These are phyloP conservation scores for Pythium myriotylum DNA, from an alignment of 352 stramenopile genomes.

Conservation along the genomic window DNA sequence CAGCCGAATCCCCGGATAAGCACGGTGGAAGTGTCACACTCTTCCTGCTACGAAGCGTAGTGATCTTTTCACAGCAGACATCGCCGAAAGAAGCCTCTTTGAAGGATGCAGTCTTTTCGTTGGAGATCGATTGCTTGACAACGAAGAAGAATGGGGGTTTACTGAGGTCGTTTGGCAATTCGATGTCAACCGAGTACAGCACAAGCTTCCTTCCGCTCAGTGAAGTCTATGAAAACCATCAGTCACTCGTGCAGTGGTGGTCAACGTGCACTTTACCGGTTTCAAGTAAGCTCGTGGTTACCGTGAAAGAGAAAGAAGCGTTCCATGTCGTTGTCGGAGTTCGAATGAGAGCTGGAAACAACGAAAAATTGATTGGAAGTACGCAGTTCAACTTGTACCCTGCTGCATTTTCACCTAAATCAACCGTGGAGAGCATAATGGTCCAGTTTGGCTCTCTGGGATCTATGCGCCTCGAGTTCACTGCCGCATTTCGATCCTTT, in stretches of 20 bases:
- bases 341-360: constrained; percentile 18
- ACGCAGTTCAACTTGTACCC: constrained; percentile 32
- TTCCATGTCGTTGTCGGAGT: constrained; percentile 37
- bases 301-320: constrained; percentile 37
- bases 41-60: constrained; percentile 28
- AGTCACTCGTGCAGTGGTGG: constrained; percentile 27
- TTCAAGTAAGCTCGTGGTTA: constrained; percentile 28
- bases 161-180: constrained; percentile 29
- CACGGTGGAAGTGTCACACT: constrained; percentile 30
- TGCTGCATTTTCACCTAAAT: constrained; percentile 12
- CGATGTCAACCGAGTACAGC: constrained; percentile 11
- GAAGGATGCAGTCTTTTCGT: background rate
- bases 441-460: constrained; percentile 32
- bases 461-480: constrained; percentile 34
- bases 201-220: background rate
- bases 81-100: constrained; percentile 8
- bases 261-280: constrained; percentile 22
- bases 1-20: constrained; percentile 10
- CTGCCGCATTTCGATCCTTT: constrained; percentile 21
- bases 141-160: constrained; percentile 35
- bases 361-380: constrained; percentile 30
- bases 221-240: background rate
- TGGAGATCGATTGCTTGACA: constrained; percentile 27
- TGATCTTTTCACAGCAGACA: constrained; percentile 6
- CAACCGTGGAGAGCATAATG: constrained; percentile 1